A percentile compares a stretch with the other conserved stretches of the same genome.
phyloP scores from a whole-genome alignment of 108 stramenopile genomes.

The Cyclotella atomus region DNA sequence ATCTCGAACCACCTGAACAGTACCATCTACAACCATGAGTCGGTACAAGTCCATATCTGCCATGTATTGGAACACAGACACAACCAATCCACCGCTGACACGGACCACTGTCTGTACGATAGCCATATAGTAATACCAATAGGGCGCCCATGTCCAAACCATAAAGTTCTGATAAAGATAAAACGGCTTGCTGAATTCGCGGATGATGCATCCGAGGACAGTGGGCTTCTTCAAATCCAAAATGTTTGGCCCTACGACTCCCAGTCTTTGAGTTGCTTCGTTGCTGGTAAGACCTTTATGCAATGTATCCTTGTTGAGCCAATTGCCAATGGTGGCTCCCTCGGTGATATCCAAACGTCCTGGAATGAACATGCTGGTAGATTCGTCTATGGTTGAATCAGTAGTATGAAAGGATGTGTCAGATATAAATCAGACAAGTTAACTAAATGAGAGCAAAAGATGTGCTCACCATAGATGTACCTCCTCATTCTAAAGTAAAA shows the following conservation, averaged over 20 bases:
- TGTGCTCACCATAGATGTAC: slow-evolving; percentile 38
- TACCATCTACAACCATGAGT: slow-evolving; percentile 54
- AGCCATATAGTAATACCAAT: slow-evolving; percentile 69
- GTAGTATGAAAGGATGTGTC: background rate
- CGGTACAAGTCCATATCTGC: slow-evolving; percentile 52
- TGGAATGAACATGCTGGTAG: background rate
- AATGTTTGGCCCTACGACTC: slow-evolving; percentile 55
- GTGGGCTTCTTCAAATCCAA: slow-evolving; percentile 57
- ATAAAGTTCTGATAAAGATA: slow-evolving; percentile 74
- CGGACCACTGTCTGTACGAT: slow-evolving; percentile 45
- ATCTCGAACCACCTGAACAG: slow-evolving; percentile 55
- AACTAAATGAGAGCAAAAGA: background rate
- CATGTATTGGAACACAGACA: slow-evolving; percentile 52
- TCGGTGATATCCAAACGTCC: slow-evolving; percentile 24
- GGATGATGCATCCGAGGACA: slow-evolving; percentile 33
- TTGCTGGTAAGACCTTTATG: slow-evolving; percentile 45
- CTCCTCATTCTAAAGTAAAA: slow-evolving; percentile 57
- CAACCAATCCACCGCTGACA: slow-evolving; percentile 51
- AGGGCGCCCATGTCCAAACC: slow-evolving; percentile 48
- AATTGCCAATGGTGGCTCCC: slow-evolving; percentile 33
- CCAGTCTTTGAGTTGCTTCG: slow-evolving; percentile 38
- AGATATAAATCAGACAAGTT: background rate
- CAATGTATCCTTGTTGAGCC: slow-evolving; percentile 26
- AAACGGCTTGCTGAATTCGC: slow-evolving; percentile 64
- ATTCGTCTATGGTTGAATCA: background rate